Evolutionary conservation across 2,329 filamentous ascomycete species (phyloP).

Genomic region (Fusarium denticulatum): DNA sequence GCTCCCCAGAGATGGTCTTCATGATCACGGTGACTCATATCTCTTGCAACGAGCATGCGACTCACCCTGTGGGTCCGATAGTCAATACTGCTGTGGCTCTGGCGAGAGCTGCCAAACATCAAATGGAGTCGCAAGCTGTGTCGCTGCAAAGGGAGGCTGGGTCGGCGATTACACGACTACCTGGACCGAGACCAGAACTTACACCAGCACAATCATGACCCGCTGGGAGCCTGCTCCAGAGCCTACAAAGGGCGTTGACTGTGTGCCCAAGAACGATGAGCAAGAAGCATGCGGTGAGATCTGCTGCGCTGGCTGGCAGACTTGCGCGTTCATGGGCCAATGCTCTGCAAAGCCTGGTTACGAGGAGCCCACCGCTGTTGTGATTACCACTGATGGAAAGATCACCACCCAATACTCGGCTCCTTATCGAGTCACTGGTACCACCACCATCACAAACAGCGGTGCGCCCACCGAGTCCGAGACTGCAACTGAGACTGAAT

Average conservation of each 20-base stretch:
- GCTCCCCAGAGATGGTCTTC: slow-evolving; percentile 60
- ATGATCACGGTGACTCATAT: slow-evolving; percentile 60
- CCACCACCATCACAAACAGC: slow-evolving; percentile 63
- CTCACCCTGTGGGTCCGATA: slow-evolving; percentile 63
- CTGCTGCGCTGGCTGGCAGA: slow-evolving; percentile 77
- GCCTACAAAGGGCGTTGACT: slow-evolving; percentile 57
- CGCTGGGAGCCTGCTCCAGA: slow-evolving; percentile 57
- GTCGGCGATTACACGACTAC: slow-evolving; percentile 62
- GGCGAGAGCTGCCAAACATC: slow-evolving; percentile 63
- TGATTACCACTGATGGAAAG: slow-evolving; percentile 57
- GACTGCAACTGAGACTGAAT: slow-evolving; percentile 60
- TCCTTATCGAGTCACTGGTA: slow-evolving; percentile 63
- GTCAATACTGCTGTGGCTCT: slow-evolving; percentile 64
- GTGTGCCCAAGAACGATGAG: slow-evolving; percentile 60
- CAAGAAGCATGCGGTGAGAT: slow-evolving; percentile 72
- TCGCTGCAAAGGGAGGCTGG: slow-evolving; percentile 48
- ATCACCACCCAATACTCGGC: slow-evolving; percentile 66
- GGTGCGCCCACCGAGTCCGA: slow-evolving; percentile 60
- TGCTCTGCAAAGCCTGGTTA: slow-evolving; percentile 66
- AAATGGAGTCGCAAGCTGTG: slow-evolving; percentile 61
- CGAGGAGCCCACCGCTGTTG: slow-evolving; percentile 53
- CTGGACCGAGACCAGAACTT: slow-evolving; percentile 69
- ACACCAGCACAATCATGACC: slow-evolving; percentile 67
- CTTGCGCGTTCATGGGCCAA: slow-evolving; percentile 68
- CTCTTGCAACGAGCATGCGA: slow-evolving; percentile 61